Conservation (phyloP, 805 yeast genomes). For the Kuraishia ogatae region DNA sequence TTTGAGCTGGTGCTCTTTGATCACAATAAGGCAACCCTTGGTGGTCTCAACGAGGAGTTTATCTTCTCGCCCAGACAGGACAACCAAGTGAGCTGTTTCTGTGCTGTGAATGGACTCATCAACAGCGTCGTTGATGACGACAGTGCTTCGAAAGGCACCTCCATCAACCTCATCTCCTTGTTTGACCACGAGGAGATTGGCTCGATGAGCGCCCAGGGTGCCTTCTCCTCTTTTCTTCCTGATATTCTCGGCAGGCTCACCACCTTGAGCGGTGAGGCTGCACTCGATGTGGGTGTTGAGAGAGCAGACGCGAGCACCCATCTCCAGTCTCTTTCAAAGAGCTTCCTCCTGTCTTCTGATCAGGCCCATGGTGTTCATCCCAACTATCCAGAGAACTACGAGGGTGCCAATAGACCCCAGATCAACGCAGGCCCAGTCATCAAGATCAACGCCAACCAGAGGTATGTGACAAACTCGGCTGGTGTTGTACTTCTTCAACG, state of each 20-base stretch:
- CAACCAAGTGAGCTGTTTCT: constrained; percentile 80
- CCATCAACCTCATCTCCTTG: constrained; percentile 67
- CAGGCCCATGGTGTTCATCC: constrained; percentile 98
- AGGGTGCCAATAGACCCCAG: constrained; percentile 67
- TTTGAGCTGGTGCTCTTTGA: constrained; percentile 84
- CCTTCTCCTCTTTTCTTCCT: constrained; percentile 85
- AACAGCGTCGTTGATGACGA: constrained; percentile 35
- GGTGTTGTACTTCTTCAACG: constrained; percentile 75
- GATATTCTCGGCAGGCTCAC: constrained; percentile 67
- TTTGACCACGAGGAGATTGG: constrained; percentile 98
- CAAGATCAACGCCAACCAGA: constrained; percentile 89
- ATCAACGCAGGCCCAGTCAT: constrained; percentile 88
- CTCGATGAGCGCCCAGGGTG: constrained; percentile 92
- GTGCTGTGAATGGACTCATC: constrained; percentile 66
- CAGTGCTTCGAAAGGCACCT: constrained; percentile 26
- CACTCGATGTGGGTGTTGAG: constrained; percentile 16
- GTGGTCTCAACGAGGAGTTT: constrained; percentile 87
- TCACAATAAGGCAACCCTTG: constrained; percentile 72
- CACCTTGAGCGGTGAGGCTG: constrained; percentile 29
- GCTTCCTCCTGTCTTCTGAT: constrained; percentile 86
- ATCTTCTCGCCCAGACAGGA: constrained; percentile 88
- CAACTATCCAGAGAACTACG: constrained; percentile 72
- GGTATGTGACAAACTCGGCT: constrained; percentile 89
- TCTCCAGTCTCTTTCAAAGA: constrained; percentile 56
- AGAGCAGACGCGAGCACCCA: constrained; percentile 22